Base-by-base conservation (phyloP, 345 rosid species). In the Sonneratia caseolaris region DNA sequence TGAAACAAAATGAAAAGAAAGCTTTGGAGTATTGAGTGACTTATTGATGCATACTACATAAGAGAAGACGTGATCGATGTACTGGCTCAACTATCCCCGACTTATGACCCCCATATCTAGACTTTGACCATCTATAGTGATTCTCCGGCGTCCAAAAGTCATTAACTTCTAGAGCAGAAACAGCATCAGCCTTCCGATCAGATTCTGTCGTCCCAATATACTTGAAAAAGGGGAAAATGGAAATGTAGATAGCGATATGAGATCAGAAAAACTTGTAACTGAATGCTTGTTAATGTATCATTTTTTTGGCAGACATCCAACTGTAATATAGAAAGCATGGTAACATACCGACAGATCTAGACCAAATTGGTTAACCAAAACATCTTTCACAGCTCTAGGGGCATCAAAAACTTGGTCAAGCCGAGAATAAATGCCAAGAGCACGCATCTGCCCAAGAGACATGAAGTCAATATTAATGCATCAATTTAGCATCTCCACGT, bases 401-500 rank as follows among this genome's bases (percentile, higher is more conserved):
- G 98, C 98, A 84, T 90, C 97, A 85, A 94, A 88, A 64, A 91
- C 80, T 82, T 88, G 98, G 80, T 94, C 98, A 70, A 94, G 96
- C 69, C 98, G 89, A 48, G 88, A 76, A 81, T 75, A 79, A 75
- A 94, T 83, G 76, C 97, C 98, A 80, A 88, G 91, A 66, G 80
- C 86, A 65, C n/a, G 81, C 91, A 88, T 86, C 89, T 88, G 85
- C 75, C 22, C 48, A 74, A 75, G 73, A 70, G 3, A 35, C 9
- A 73, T 12, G 56, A 35, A 21, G 16, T 43, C 27, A 56, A n/a
- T 0, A 43, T 13, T 3, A 77, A 66, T 55, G 49, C 65, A 69
- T 14, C 57, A 70, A 70, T 21, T 51, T 75, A 71, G 68, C 57
- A 48, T 37, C 68, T 49, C 15, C 18, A 12, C 3, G 5, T 3